These are phyloP conservation scores for Dipodascopsis tothii DNA, from an alignment of 805 yeast genomes.

Conservation along the genomic window DNA sequence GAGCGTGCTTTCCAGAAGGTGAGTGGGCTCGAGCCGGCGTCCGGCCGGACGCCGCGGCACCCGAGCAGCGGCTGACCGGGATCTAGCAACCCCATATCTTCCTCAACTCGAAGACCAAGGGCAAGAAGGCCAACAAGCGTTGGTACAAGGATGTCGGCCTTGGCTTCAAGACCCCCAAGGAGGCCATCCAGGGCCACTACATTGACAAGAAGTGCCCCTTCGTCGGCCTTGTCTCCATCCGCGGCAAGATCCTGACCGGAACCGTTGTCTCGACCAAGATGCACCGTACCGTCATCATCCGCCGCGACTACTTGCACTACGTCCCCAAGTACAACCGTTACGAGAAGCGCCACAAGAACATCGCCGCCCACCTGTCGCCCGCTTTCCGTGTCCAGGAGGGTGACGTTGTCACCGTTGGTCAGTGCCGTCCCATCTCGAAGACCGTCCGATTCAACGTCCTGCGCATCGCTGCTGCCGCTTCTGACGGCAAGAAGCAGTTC, in stretches of 20 bases:
- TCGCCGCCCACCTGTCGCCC: conserved; percentile 99
- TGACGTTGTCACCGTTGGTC: conserved; percentile 98
- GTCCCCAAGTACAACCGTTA: conserved; percentile 99
- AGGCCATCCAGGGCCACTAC: conserved; percentile 97
- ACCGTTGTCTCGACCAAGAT: conserved; percentile 99
- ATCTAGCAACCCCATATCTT: conserved; percentile 98
- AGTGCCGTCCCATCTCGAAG: conserved; percentile 99
- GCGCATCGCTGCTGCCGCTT: conserved; percentile 78
- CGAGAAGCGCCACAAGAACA: conserved; percentile 99
- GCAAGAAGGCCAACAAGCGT: conserved; percentile 98
- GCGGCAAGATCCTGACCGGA: conserved; percentile 99
- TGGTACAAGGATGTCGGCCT: conserved; percentile 99
- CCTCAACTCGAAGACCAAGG: conserved; percentile 99
- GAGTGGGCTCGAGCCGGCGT: conserved; percentile 35
- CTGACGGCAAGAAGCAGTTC: conserved; percentile 81
- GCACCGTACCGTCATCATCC: conserved; percentile 99
- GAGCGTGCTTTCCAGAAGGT: conserved; percentile 99
- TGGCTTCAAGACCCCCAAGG: conserved; percentile 99
- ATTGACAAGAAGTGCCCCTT: conserved; percentile 99
- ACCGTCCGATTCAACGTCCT: conserved; percentile 99
- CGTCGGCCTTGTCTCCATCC: conserved; percentile 92
- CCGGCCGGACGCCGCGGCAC: too few relatives aligned
- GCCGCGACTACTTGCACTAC: conserved; percentile 99
- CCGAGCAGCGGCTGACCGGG: conserved; percentile 1
- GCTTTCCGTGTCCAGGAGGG: conserved; percentile 99